phyloP scores from a whole-genome alignment of 352 stramenopile species.

The Phytophthora crassamura region DNA sequence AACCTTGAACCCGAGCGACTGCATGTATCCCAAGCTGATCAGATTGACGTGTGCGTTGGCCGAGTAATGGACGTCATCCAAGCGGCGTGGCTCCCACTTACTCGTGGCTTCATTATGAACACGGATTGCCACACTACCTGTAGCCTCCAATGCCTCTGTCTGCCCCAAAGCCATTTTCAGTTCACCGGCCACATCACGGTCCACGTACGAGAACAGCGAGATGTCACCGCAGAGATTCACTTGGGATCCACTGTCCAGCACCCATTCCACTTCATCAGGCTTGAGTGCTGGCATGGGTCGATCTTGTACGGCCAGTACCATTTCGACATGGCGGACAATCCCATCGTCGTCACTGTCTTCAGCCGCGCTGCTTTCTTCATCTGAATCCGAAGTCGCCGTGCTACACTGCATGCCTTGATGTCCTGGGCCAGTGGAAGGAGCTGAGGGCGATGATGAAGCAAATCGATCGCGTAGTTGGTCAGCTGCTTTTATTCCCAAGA shows the following conservation, averaged over 20 bases:
- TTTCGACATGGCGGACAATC: no score
- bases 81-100: slow-evolving; percentile 12
- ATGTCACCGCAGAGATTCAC: slow-evolving; percentile 18
- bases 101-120: slow-evolving; percentile 4
- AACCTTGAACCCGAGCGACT: slow-evolving; percentile 7
- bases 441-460: no score
- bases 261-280: background rate
- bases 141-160: background rate
- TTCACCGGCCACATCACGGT: background rate
- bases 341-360: no score
- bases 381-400: no score
- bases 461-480: no score
- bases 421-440: no score
- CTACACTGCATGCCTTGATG: no score
- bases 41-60: slow-evolving; percentile 14
- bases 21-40: slow-evolving; percentile 18
- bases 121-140: background rate
- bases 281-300: no score
- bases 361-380: no score
- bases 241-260: slow-evolving; percentile 7
- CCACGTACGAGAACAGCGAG: slow-evolving; percentile 5
- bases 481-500: no score
- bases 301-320: no score
- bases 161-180: slow-evolving; percentile 13
- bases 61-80: slow-evolving; percentile 26